Conservation (phyloP, 257 asterid species). For the Capsicum baccatum region DNA sequence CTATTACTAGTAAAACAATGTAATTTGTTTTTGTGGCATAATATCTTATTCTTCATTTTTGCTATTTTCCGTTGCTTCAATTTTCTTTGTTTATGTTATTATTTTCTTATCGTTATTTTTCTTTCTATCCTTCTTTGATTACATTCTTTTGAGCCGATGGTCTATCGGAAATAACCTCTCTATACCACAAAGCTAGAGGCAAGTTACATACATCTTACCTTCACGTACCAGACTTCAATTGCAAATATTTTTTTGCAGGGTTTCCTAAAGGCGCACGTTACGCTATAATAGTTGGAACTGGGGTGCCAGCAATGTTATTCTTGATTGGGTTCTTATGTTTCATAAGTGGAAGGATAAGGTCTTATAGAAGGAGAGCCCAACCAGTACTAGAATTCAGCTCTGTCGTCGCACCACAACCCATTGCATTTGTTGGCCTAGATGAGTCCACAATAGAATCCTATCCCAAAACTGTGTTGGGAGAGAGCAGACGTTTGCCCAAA, state of each 20-base stretch:
- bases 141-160: too few relatives aligned
- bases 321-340: constrained; percentile 43
- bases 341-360: constrained; percentile 37
- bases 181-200: too few relatives aligned
- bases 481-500: constrained; percentile 56
- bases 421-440: constrained; percentile 41
- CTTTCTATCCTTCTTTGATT: too few relatives aligned
- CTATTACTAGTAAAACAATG: not conserved
- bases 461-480: constrained; percentile 56
- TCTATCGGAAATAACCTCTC: too few relatives aligned
- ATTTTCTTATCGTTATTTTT: too few relatives aligned
- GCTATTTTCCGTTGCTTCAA: too few relatives aligned
- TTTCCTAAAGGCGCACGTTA: constrained; percentile 50
- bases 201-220: too few relatives aligned
- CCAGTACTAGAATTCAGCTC: constrained; percentile 39
- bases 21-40: too few relatives aligned
- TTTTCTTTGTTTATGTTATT: too few relatives aligned
- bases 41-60: too few relatives aligned
- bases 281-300: constrained; percentile 49
- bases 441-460: constrained; percentile 52
- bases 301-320: constrained; percentile 51
- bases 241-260: constrained; percentile 27
- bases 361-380: constrained; percentile 28
- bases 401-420: constrained; percentile 35
- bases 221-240: too few relatives aligned